These are phyloP conservation scores for Daucus carota DNA, from an alignment of 129 eudicot genomes.

Conservation along the genomic window DH1_v3.0 NC_030386.2:4115501-4116000, in stretches of 20 bases:
- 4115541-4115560: not conserved
- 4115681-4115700: not conserved
- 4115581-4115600: not conserved
- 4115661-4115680: not conserved
- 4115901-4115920: not conserved
- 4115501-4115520: not conserved
- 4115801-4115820: constrained; percentile 2
- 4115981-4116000: constrained; percentile 3
- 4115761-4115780: not conserved
- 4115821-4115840: not conserved
- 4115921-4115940: not conserved
- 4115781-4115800: not conserved
- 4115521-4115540: not conserved
- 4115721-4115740: not conserved
- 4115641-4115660: not conserved
- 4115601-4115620: not conserved
- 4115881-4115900: constrained; percentile 6
- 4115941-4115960: not conserved
- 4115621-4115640: not conserved
- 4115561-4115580: not conserved
- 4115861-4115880: constrained; percentile 3
- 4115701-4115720: not conserved
- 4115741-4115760: not conserved
- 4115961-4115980: constrained; percentile 1
- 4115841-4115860: not conserved